Evolutionary conservation across 805 yeast genomes (phyloP).

Genomic region (Lachancea fermentati): DNA sequence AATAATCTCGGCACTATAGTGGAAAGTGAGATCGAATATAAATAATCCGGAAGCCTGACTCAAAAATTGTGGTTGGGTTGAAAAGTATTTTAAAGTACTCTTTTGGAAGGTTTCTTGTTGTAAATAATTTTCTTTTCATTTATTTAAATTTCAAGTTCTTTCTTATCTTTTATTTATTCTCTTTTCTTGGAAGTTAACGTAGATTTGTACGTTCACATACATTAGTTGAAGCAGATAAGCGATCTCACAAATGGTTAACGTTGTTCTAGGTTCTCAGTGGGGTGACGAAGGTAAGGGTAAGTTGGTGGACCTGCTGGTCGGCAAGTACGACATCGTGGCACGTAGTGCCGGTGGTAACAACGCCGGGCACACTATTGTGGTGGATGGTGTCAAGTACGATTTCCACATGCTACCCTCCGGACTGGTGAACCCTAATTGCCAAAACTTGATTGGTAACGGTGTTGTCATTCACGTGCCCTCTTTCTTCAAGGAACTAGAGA

Average conservation of each 20-base stretch:
- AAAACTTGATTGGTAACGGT: constrained; percentile 89
- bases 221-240: constrained; percentile 1
- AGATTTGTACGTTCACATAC: constrained; percentile 8
- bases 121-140: constrained; percentile 1
- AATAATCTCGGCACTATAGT: background rate
- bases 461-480: constrained; percentile 95
- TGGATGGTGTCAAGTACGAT: constrained; percentile 80
- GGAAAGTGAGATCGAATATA: background rate
- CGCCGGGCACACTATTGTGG: constrained; percentile 99
- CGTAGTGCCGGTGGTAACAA: constrained; percentile 99
- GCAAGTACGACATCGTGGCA: constrained; percentile 92
- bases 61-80: background rate
- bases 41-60: background rate
- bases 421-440: constrained; percentile 88
- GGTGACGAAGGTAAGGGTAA: constrained; percentile 99
- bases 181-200: constrained; percentile 5
- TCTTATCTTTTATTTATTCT: background rate
- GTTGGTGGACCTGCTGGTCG: constrained; percentile 91
- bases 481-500: constrained; percentile 78
- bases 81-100: background rate
- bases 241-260: constrained; percentile 40
- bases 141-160: constrained; percentile 1
- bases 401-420: constrained; percentile 99
- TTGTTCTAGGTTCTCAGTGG: constrained; percentile 98
- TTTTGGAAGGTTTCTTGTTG: background rate